Base-by-base conservation (phyloP, 1,139 yeast genomes). In the Schwanniomyces etchellsii region DNA sequence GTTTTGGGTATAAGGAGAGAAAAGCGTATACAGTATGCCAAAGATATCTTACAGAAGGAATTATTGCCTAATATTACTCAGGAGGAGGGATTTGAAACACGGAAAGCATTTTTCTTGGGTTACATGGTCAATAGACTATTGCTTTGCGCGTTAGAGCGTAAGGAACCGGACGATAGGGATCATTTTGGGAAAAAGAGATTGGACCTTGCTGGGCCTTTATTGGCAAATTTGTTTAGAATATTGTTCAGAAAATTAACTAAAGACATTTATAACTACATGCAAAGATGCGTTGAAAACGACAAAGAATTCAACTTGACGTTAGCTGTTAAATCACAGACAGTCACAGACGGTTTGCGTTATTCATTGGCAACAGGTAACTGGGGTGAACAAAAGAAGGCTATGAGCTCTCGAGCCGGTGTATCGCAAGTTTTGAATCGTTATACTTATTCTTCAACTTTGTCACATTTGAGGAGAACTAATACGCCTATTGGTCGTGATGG, bases 341-440 rank as follows among this genome's bases (percentile, higher is more conserved):
- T 91, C 47, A 93, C 98, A 25, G 93, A 94, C 42, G 99, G 99
- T 56, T 76, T 91, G 59, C 84, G 94, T 57, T 93, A 91, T 62
- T 93, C 98, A 23, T 73, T 91, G 48, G 98, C 99, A 31, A 91
- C 99, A 12, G 99, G 99, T 70, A 91, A 93, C 64, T 91, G 99
- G 99, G 98, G 98, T 66, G 98, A 93, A 63, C 98, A 91, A 59
- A 91, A 89, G 80, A 93, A 91, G 62, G 97, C 97, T 14, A 91
- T 93, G 98, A 81, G 94, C 39, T 81, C 96, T 14, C 81, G 96
- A 61, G 99, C 98, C 6, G 99, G 99, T 74, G 99, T 93, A 31
- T 91, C 98, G 12, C 98, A 93, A 69, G 98, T 93, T 44, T 74
- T 93, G 61, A 93, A 93, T 60, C 79, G 99, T 65, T 93, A 91